Base-by-base conservation (phyloP, 225 moss, liverwort and hornwort genomes). In the Pseudoscleropodium purum region DNA sequence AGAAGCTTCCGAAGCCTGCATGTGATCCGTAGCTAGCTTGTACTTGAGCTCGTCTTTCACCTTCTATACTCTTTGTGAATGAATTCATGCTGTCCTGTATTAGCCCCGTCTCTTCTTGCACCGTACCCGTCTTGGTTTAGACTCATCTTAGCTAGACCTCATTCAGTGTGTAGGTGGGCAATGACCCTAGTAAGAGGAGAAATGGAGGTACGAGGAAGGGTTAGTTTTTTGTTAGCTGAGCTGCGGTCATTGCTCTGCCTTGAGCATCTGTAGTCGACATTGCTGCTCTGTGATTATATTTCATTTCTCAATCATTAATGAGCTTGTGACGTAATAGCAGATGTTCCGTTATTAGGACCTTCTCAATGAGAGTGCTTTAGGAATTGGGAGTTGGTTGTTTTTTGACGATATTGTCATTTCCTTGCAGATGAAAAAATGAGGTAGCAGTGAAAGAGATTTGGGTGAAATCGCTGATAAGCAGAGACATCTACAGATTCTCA, bases 341-440 rank as follows among this genome's bases (percentile, higher is more conserved):
- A 51, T 47, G 85, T 18, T 52, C 6, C 26, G 18, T 11, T 47
- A 49, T 31, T 10, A 31, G 31, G n/a, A 3, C 54, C 65, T 76
- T 36, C 62, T 75, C 62, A 37, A 14, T 75, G 18, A 45, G 14
- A 45, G 43, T 75, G 74, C 43, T 12, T 49, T 8, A 29, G 25
- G 33, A 47, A 31, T 66, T 62, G 64, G 10, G 75, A 49, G 47
- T 36, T 36, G 3, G 15, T 17, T 79, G 15, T n/a, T 52, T 60
- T 51, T 39, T 67, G 25, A 79, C 15, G 41, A 41, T 41, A 39
- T 87, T 67, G 79, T 33, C 26, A 25, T 63, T 92, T 84, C 27
- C 51, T 63, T 69, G 85, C 91, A 92, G 93, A 62, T 85, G 80
- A 34, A 49, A 78, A 23, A 85, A 68, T 60, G 89, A 37, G 85